A percentile compares a stretch with the other conserved stretches of the same genome.
Evolutionary conservation across 2,329 filamentous ascomycete genomes (phyloP).

Genomic region (Dactylellina leptospora): DNA sequence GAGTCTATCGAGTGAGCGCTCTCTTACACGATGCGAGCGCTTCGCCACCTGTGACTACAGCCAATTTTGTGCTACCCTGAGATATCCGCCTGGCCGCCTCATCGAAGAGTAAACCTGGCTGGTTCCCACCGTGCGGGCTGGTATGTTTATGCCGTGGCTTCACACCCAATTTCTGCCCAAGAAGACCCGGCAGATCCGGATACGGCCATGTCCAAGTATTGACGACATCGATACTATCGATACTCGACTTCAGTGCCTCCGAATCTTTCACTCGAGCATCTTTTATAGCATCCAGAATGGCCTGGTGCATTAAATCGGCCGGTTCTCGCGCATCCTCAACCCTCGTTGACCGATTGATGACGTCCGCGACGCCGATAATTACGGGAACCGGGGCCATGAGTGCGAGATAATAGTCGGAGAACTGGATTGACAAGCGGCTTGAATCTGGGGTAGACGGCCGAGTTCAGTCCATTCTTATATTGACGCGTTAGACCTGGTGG

Average conservation of each 20-base stretch:
- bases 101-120: conserved; percentile 71
- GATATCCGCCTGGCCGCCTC: conserved; percentile 70
- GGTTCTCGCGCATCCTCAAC: conserved; percentile 69
- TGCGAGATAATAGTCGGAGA: background rate
- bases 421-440: background rate
- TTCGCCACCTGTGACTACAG: conserved; percentile 71
- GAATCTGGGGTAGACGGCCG: background rate
- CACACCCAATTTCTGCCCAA: conserved; percentile 65
- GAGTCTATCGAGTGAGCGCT: conserved; percentile 47
- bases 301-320: conserved; percentile 67
- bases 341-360: conserved; percentile 67
- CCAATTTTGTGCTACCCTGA: conserved; percentile 66
- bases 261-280: conserved; percentile 62
- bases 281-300: conserved; percentile 65
- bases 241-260: conserved; percentile 61
- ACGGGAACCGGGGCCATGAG: conserved; percentile 62
- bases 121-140: conserved; percentile 71
- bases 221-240: conserved; percentile 70
- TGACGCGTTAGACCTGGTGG: background rate
- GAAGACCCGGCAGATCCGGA: conserved; percentile 66
- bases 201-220: conserved; percentile 74
- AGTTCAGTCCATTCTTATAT: background rate
- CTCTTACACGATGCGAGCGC: conserved; percentile 68
- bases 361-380: conserved; percentile 71
- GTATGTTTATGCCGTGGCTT: conserved; percentile 64